Evolutionary conservation across 306 rosid species (phyloP), one percentile per base, ranked within the genome.

Genomic region (Erythrophleum fordii): DNA sequence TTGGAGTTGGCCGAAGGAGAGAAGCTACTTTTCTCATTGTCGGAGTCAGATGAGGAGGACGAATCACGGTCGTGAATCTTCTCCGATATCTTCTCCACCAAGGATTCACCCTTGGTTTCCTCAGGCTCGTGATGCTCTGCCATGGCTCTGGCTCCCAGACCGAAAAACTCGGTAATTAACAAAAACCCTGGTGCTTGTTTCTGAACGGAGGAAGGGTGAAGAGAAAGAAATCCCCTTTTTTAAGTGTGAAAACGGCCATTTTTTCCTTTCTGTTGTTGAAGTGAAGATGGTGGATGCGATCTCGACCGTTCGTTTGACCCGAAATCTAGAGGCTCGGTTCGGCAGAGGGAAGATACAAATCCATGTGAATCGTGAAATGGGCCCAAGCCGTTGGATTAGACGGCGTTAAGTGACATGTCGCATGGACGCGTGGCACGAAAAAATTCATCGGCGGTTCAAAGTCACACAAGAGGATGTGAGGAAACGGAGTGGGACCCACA

Each of bases 11-110:
- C 3, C 12, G 97, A 75, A 4, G 87, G 35, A 61, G 93, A 72
- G 0, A 81, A 8, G 25, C 28, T 16, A 23, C 41, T 74, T 65
- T 80, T 88, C 58, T 92, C 91, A 80, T 88, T 42, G 6, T 91
- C 98, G 0, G 94, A 91, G 72, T 88, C 97, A 1, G 97, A 91
- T 0, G 92, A 88, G 46, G 93, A 83, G 35, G 92, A 84, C 3
- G 94, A 89, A 53, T 83, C 91, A 13, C 86, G 94, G 85, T 84
- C 91, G 72, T 85, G 94, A 84, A 90, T 81, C 96, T 88, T 93
- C 65, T 85, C 98, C 8, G 89, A 2, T 39, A 95, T 70, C 91
- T 89, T 95, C 11, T 93, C 96, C 87, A 85, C 7, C 80, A 88
- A 6, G 0, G 95, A 87, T 61, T 92, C 94, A 75, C 45, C 83